Conservation (phyloP, 306 rosid species). For the barrel medic (Medicago truncatula) region DNA sequence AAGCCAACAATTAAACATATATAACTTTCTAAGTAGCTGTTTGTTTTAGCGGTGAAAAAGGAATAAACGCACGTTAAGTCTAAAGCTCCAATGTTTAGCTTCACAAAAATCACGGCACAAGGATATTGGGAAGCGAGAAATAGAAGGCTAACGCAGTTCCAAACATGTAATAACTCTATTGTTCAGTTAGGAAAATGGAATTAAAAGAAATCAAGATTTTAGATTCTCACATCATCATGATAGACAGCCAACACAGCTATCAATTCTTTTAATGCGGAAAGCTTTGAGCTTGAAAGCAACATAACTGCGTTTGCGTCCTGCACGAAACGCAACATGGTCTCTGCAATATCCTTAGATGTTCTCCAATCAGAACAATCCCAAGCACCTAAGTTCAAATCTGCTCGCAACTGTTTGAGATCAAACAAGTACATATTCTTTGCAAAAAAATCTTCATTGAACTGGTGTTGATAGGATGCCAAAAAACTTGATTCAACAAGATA, state of each 20-base stretch:
- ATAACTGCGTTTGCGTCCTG: slow-evolving; percentile 68
- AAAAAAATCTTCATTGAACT: slow-evolving; percentile 60
- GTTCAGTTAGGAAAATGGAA: slow-evolving; percentile 23
- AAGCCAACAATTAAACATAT: slow-evolving; percentile 19
- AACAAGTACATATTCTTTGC: slow-evolving; percentile 64
- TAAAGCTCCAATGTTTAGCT: too few relatives aligned
- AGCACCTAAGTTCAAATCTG: slow-evolving; percentile 78
- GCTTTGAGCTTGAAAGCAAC: slow-evolving; percentile 74
- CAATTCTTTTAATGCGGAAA: slow-evolving; percentile 71
- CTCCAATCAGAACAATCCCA: slow-evolving; percentile 88
- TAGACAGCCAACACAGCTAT: slow-evolving; percentile 63
- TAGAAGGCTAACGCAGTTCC: too few relatives aligned
- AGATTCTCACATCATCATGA: slow-evolving; percentile 73
- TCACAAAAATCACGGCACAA: too few relatives aligned
- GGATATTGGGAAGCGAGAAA: too few relatives aligned
- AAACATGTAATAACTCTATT: background rate
- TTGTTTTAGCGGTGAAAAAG: too few relatives aligned
- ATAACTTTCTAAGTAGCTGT: slow-evolving; percentile 2
- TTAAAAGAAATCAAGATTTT: slow-evolving; percentile 28
- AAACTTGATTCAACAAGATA: slow-evolving; percentile 64
- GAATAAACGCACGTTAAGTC: too few relatives aligned
- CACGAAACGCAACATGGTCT: slow-evolving; percentile 73
- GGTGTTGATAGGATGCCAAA: slow-evolving; percentile 59
- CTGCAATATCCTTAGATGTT: slow-evolving; percentile 69
- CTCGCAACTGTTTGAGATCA: slow-evolving; percentile 63